Base-by-base conservation (phyloP, 495 filamentous ascomycete species). In the Daldinia vernicosa region DNA sequence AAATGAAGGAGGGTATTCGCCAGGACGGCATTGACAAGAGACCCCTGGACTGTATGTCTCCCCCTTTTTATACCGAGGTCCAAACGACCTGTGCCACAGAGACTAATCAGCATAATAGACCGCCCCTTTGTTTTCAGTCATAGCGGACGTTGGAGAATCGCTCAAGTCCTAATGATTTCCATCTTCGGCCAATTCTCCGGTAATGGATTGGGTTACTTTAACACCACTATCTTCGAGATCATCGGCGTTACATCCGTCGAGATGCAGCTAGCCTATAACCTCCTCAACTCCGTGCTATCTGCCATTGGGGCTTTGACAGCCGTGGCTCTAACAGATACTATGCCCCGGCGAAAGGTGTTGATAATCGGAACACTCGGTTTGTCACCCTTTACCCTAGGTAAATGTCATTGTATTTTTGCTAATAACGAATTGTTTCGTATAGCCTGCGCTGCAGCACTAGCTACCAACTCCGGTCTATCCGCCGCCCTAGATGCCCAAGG, bases 1-100 rank as follows among this genome's bases (percentile, higher is more conserved):
- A 89, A 80, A 88, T 89, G 82, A 79, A 78, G 43, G 86, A 89
- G n/a, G 81, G 81, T 60, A 87, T 90, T 60, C 77, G 77, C 6
- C 68, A 81, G 15, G 86, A 88, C 65, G 86, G 85, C 60, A 82
- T 88, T 40, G 85, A 88, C 74, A 85, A 85, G 73, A 62, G 58
- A n/a, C 80, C 77, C 56, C 83, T 78, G 79, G 80, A 81, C 47
- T 83, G 78, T 83, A 77, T 66, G 26, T 53, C 50, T 30, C 17
- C 2, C 22, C n/a, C 6, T 26, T 19, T 27, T 9, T 6, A 1
- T 26, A 24, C n/a, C n/a, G 5, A 0, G 26, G 28, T 35, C 15
- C 26, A 55, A 3, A 22, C 4, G 6, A 14, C 37, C 32, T 4
- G 17, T 45, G 9, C 1, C 9, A n/a, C 0, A 2, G 6, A 7